Evolutionary conservation across 2,329 filamentous ascomycete species (phyloP), one percentile per base, ranked within the genome.

Genomic region (Dryadomyces quercivorus): DNA sequence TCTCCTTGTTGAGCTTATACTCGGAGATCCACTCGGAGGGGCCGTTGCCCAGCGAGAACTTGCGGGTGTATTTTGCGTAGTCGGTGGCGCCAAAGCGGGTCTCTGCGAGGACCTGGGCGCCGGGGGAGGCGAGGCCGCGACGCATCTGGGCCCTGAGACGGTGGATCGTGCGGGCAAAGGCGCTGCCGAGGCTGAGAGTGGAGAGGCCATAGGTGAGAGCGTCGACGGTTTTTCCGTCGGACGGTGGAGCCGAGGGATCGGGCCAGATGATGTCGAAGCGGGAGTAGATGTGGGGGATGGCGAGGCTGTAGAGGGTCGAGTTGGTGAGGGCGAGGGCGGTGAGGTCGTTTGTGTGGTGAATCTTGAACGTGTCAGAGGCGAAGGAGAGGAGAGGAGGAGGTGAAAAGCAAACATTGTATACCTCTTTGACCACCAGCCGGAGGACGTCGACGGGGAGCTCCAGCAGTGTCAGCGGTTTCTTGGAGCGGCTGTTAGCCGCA

Each of bases 201-300:
- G 88, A 82, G 20, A 93, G 73, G 6, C 88, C 88, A 65, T 89
- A 92, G 0, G 87, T 91, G 48, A 93, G 78, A 43, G 88, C 87
- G 70, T 93, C 87, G 34, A 93, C 87, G 55, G 84, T 85, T 44
- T 82, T 82, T 46, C 83, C 76, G 53, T 84, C 82, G 61, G 86
- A 81, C 2, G 78, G 73, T 9, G 81, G 75, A 8, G 78, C 73
- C 59, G 78, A 77, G 36, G 80, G 80, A 63, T 92, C 87, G 0
- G 88, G 88, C 88, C 88, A 93, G 45, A 92, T 85, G 59, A 93
- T 93, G 64, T 93, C 88, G 68, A 93, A 93, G 57, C 86, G 81
- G 18, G 85, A 86, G 70, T 93, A 93, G 60, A 93, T 89, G 62
- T 84, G 81, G 18, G 88, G 87, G 22, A 88, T 82, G 0, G 86